A percentile compares a stretch with the other conserved stretches of the same genome.
These are phyloP conservation scores for Physcomitrellopsis africana DNA, from an alignment of 225 moss, liverwort and hornwort species.

Conservation along the genomic window DNA sequence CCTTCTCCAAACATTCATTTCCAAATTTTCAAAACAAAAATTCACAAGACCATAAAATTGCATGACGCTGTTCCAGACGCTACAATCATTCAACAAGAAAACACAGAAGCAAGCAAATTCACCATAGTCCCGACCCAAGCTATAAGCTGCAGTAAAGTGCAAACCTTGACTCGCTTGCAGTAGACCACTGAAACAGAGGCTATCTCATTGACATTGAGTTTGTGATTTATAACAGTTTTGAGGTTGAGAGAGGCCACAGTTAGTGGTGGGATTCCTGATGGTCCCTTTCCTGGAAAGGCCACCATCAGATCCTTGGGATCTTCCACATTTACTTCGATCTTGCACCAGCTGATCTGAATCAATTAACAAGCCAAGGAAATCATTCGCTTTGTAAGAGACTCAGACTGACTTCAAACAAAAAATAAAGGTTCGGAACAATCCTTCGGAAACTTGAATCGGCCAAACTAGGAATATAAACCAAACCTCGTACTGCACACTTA, in stretches of 20 bases:
- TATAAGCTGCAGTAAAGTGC: slow-evolving; percentile 3
- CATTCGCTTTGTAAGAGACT: background rate
- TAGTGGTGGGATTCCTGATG: slow-evolving; percentile 71
- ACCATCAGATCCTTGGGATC: slow-evolving; percentile 74
- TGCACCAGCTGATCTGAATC: slow-evolving; percentile 92
- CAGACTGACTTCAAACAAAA: slow-evolving; percentile 11
- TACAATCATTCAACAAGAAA: background rate
- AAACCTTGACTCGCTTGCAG: slow-evolving; percentile 86
- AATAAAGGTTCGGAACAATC: background rate
- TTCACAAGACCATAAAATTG: slow-evolving; percentile 6
- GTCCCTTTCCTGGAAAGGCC: slow-evolving; percentile 69
- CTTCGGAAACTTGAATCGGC: background rate
- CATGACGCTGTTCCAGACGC: background rate
- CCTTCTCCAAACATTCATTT: slow-evolving; percentile 10
- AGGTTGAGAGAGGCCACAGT: slow-evolving; percentile 92
- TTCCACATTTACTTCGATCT: slow-evolving; percentile 82
- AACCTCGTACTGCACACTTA: slow-evolving; percentile 7
- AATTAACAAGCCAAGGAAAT: slow-evolving; percentile 3
- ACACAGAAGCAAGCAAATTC: slow-evolving; percentile 16
- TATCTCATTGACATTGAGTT: slow-evolving; percentile 87
- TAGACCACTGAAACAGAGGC: slow-evolving; percentile 90
- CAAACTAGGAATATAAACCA: background rate
- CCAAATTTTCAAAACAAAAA: background rate
- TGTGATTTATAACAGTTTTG: slow-evolving; percentile 92
- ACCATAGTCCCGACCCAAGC: background rate